phyloP scores from a whole-genome alignment of 2,329 filamentous ascomycete genomes.

The Paecilomyces dactylethromorphus region DNA sequence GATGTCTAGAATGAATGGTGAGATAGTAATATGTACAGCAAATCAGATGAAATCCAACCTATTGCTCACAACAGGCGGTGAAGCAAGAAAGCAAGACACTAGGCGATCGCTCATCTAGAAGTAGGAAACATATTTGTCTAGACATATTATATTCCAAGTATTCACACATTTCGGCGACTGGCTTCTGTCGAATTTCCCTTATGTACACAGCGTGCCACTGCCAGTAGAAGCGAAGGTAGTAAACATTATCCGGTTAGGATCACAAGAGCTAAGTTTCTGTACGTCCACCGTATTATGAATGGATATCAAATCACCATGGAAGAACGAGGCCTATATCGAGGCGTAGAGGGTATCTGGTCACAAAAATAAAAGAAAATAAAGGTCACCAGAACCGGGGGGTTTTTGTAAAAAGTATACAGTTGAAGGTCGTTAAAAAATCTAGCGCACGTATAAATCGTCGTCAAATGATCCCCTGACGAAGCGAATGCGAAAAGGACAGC shows the following conservation, averaged over 20 bases:
- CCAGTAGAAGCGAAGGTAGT: neutral
- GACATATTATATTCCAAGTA: neutral
- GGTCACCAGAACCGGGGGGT: neutral
- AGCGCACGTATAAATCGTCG: neutral
- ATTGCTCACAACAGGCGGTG: neutral
- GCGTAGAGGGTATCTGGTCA: neutral
- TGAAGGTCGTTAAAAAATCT: slow-evolving; percentile 3
- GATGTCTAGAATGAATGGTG: neutral
- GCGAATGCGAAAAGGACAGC: neutral
- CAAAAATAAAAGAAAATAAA: neutral
- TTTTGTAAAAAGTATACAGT: neutral
- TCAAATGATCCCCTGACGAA: neutral
- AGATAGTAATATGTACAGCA: neutral
- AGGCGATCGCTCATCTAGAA: neutral
- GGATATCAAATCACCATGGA: neutral
- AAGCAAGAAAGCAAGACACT: neutral
- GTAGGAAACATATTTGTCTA: neutral
- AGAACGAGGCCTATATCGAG: neutral
- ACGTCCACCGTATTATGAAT: neutral
- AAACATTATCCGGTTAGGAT: neutral
- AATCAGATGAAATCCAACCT: neutral
- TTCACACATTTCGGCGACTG: neutral
- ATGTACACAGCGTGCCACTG: neutral
- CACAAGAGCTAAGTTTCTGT: neutral
- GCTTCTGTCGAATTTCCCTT: neutral